A percentile compares a stretch with the other conserved stretches of the same genome.
Conservation (phyloP, 2,329 filamentous ascomycete species). For the Ascochyta lentis region DNA sequence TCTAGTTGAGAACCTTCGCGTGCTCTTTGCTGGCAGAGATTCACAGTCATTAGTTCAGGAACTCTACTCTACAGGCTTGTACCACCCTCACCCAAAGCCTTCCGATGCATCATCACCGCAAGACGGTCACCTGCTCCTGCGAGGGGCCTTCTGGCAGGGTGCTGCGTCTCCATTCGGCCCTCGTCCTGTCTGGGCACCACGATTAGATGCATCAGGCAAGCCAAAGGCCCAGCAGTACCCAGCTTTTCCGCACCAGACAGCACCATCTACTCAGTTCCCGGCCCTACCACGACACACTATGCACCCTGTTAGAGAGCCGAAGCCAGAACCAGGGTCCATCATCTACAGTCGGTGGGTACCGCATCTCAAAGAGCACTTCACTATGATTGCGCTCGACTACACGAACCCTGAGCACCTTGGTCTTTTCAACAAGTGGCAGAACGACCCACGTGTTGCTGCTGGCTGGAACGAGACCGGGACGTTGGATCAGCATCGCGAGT, state of each 20-base stretch:
- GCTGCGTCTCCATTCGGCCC: slow-evolving; percentile 52
- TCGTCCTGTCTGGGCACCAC: slow-evolving; percentile 50
- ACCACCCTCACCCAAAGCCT: slow-evolving; percentile 50
- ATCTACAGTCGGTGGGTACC: slow-evolving; percentile 82
- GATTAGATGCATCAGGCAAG: slow-evolving; percentile 44
- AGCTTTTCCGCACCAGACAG: slow-evolving; percentile 51
- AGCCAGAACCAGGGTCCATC: slow-evolving; percentile 72
- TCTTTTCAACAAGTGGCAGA: slow-evolving; percentile 82
- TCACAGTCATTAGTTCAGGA: slow-evolving; percentile 49
- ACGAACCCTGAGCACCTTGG: slow-evolving; percentile 67
- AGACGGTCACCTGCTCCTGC: slow-evolving; percentile 56
- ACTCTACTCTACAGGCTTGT: slow-evolving; percentile 53
- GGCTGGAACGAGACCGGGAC: slow-evolving; percentile 83
- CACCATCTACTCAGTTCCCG: slow-evolving; percentile 57
- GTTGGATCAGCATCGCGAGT: slow-evolving; percentile 74
- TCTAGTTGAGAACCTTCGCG: slow-evolving; percentile 54
- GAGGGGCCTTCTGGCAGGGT: slow-evolving; percentile 57
- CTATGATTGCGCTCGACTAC: slow-evolving; percentile 76
- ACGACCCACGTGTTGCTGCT: slow-evolving; percentile 79
- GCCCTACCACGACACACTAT: slow-evolving; percentile 63
- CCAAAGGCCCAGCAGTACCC: slow-evolving; percentile 52
- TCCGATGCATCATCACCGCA: slow-evolving; percentile 44
- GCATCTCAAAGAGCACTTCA: slow-evolving; percentile 77
- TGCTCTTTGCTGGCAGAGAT: slow-evolving; percentile 49
- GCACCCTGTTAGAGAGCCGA: slow-evolving; percentile 74